These are phyloP conservation scores for Sclerotinia spermophila DNA, from an alignment of 2,329 filamentous ascomycete species.

Conservation along the genomic window DNA sequence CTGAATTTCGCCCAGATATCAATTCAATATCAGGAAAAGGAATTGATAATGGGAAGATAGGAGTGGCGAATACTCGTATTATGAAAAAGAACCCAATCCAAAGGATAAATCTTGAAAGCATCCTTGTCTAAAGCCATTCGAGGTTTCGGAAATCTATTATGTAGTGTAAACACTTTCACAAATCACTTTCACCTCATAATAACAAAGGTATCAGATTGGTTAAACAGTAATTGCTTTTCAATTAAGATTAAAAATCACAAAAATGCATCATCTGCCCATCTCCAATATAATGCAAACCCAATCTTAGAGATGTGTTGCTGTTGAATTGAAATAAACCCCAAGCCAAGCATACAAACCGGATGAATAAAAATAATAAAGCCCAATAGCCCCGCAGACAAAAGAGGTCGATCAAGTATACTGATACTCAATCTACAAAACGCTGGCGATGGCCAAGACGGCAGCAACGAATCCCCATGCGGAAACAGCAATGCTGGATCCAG, in stretches of 20 bases:
- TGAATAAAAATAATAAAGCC: not conserved
- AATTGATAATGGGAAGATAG: not conserved
- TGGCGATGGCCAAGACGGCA: conserved; percentile 7
- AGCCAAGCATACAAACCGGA: not conserved
- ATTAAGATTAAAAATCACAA: conserved; percentile 14
- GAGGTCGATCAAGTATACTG: not conserved
- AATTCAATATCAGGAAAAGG: too few species aligned
- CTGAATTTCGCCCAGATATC: fast-evolving
- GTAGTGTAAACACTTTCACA: not conserved
- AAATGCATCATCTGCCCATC: conserved; percentile 9
- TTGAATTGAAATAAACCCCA: conserved; percentile 5
- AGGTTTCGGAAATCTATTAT: not conserved
- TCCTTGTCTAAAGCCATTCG: not conserved
- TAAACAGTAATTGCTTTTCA: conserved; percentile 7
- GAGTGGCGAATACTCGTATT: fast-evolving
- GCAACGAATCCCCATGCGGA: conserved; percentile 13
- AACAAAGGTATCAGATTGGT: not conserved
- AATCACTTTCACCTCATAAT: not conserved
- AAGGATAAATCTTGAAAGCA: not conserved
- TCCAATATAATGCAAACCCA: not conserved
- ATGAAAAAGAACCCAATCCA: not conserved
- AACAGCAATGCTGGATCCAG: not conserved
- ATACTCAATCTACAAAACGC: conserved; percentile 8
- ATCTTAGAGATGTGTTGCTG: not conserved
- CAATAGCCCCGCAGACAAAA: not conserved